These are phyloP conservation scores for Blastobotrys serpentis DNA, from an alignment of 1,139 yeast genomes.

Conservation along the genomic window DNA sequence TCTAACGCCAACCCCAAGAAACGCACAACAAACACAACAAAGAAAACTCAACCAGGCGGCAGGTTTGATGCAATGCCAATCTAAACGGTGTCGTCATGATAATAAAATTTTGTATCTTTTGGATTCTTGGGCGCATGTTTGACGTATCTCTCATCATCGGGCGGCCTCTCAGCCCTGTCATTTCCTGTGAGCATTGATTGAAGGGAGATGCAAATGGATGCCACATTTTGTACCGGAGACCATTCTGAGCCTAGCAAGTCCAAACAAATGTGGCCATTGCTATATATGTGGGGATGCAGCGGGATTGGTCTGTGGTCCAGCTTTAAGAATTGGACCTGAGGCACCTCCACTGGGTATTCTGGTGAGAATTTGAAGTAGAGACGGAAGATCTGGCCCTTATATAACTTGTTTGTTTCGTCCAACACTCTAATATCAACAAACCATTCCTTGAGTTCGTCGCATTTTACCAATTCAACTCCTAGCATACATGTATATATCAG, in stretches of 20 bases:
- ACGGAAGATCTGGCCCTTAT: slow-evolving; percentile 38
- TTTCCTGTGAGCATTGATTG: slow-evolving; percentile 66
- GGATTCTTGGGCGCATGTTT: slow-evolving; percentile 59
- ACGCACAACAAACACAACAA: not conserved
- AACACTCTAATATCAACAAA: slow-evolving; percentile 38
- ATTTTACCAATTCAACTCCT: slow-evolving; percentile 33
- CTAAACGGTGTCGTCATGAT: slow-evolving; percentile 49
- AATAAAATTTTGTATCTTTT: slow-evolving; percentile 42
- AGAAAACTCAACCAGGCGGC: slow-evolving; percentile 35
- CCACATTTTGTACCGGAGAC: slow-evolving; percentile 68
- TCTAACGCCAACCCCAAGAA: slow-evolving; percentile 2
- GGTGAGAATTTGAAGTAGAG: slow-evolving; percentile 45
- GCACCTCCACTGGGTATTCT: slow-evolving; percentile 64
- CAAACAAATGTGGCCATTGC: slow-evolving; percentile 70
- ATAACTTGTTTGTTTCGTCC: slow-evolving; percentile 37
- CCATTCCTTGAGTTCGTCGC: slow-evolving; percentile 36
- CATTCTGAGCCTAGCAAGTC: slow-evolving; percentile 59
- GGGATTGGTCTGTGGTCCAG: slow-evolving; percentile 45
- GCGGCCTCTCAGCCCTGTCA: slow-evolving; percentile 44
- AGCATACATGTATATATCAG: slow-evolving; percentile 15
- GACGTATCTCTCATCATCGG: slow-evolving; percentile 53
- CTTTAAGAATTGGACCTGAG: slow-evolving; percentile 53
- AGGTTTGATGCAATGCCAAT: slow-evolving; percentile 14
- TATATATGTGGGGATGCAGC: slow-evolving; percentile 68
- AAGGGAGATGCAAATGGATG: slow-evolving; percentile 54